Conservation (phyloP, 2,329 filamentous ascomycete species). For the Xylaria sp. region DNA sequence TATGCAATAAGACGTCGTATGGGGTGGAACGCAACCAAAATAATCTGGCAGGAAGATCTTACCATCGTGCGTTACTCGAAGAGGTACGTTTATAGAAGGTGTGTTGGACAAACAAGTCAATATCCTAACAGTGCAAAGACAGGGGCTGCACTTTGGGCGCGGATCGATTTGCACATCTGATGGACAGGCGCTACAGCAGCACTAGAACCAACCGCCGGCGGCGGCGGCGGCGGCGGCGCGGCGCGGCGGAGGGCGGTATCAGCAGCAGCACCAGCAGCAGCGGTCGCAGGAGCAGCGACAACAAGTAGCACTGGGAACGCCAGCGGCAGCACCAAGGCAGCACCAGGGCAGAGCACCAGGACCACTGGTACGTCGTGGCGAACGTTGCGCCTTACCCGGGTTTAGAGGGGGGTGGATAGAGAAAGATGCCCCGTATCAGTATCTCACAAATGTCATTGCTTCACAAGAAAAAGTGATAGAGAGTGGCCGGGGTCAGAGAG, state of each 20-base stretch:
- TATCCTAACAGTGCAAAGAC: constrained; percentile 44
- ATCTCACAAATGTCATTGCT: constrained; percentile 52
- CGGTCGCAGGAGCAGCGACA: constrained; percentile 17
- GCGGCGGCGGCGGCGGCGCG: constrained; percentile 24
- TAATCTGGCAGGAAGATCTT: constrained; percentile 50
- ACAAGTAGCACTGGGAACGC: constrained; percentile 19
- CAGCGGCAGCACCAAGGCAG: constrained; percentile 15
- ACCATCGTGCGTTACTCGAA: constrained; percentile 50
- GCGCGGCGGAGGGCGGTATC: constrained; percentile 12
- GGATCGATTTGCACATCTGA: constrained; percentile 44
- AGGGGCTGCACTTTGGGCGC: constrained; percentile 47
- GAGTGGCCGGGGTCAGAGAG: constrained; percentile 41
- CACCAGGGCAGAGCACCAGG: constrained; percentile 17
- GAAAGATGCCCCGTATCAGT: constrained; percentile 44
- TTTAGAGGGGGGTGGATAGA: constrained; percentile 47
- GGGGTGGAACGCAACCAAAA: constrained; percentile 41
- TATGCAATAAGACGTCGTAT: constrained; percentile 50
- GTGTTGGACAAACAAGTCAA: constrained; percentile 49
- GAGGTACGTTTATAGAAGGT: constrained; percentile 47
- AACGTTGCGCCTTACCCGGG: constrained; percentile 49
- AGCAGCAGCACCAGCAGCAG: constrained; percentile 22
- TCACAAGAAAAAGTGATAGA: constrained; percentile 37
- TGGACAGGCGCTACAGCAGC: constrained; percentile 40
- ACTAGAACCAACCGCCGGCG: constrained; percentile 10
- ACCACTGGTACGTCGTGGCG: constrained; percentile 37